Percentiles rank a stretch among this genome's conserved stretches.
These are phyloP conservation scores for Cutaneotrichosporon mucoides DNA, from an alignment of 1,284 basidiomycete genomes.

Conservation along the genomic window DNA sequence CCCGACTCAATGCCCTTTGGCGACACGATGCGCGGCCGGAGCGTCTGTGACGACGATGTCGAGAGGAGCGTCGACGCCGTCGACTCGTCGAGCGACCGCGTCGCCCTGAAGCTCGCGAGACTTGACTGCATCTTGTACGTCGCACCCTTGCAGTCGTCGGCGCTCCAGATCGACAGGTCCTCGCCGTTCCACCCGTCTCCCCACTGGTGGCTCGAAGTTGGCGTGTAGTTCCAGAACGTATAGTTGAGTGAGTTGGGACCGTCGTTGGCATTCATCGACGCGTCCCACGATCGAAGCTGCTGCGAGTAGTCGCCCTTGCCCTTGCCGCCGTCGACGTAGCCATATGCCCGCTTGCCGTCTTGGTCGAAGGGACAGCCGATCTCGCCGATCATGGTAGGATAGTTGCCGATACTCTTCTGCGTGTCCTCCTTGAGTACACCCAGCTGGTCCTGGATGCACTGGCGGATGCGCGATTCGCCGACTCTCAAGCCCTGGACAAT, in stretches of 20 bases:
- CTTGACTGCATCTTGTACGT: not conserved
- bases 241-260: slow-evolving; percentile 76
- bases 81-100: not conserved
- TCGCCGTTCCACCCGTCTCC: slow-evolving; percentile 95
- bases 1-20: slow-evolving; percentile 39
- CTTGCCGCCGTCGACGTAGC: slow-evolving; percentile 70
- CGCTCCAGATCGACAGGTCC: slow-evolving; percentile 84
- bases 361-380: slow-evolving; percentile 93
- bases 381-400: slow-evolving; percentile 91
- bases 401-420: slow-evolving; percentile 56
- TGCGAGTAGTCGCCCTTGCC: slow-evolving; percentile 70
- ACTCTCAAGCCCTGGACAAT: slow-evolving; percentile 57
- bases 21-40: slow-evolving; percentile 20
- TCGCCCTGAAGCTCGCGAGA: not conserved
- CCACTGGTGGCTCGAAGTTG: slow-evolving; percentile 72
- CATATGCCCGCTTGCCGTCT: slow-evolving; percentile 75
- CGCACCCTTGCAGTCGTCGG: slow-evolving; percentile 57
- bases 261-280: slow-evolving; percentile 83
- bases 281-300: slow-evolving; percentile 85
- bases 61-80: slow-evolving; percentile 1
- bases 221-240: slow-evolving; percentile 87
- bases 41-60: slow-evolving; percentile 28
- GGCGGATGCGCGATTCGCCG: slow-evolving; percentile 76
- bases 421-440: slow-evolving; percentile 69
- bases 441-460: slow-evolving; percentile 77